These are phyloP conservation scores for Allomyces javanicus DNA, from an alignment of 192 early-diverging fungal genomes.

Conservation along the genomic window DNA sequence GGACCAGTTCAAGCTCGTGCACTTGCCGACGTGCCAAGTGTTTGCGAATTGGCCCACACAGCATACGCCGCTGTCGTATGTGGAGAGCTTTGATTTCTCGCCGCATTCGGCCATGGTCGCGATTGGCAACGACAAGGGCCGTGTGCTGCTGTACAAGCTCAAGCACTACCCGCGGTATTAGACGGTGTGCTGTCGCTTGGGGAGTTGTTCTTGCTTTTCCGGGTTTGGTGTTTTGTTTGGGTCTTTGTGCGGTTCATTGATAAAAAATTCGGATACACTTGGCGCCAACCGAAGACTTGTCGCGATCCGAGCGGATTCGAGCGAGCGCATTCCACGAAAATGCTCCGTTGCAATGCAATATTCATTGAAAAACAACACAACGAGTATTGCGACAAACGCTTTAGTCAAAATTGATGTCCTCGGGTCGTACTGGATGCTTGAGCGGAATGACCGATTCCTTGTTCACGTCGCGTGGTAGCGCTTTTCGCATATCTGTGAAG, in stretches of 20 bases:
- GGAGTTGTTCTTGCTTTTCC: too few relatives aligned
- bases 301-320: too few relatives aligned
- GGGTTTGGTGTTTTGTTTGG: too few relatives aligned
- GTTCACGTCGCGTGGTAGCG: slow-evolving; percentile 59
- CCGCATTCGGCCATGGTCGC: slow-evolving; percentile 78
- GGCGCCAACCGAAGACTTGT: too few relatives aligned
- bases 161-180: slow-evolving; percentile 23
- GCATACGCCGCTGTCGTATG: slow-evolving; percentile 60
- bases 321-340: too few relatives aligned
- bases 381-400: too few relatives aligned
- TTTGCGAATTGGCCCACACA: slow-evolving; percentile 89
- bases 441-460: slow-evolving; percentile 38
- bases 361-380: too few relatives aligned
- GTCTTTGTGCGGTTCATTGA: too few relatives aligned
- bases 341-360: too few relatives aligned
- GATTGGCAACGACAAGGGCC: slow-evolving; percentile 77
- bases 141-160: slow-evolving; percentile 65
- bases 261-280: too few relatives aligned
- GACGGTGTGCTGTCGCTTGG: too few relatives aligned
- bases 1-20: slow-evolving; percentile 62
- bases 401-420: slow-evolving; percentile 10
- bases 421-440: slow-evolving; percentile 23
- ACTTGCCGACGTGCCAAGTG: slow-evolving; percentile 58
- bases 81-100: slow-evolving; percentile 64
- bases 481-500: slow-evolving; percentile 82